A percentile compares a stretch with the other conserved stretches of the same genome.
Conservation (phyloP, 2,329 filamentous ascomycete genomes). For the Clarireedia sp. region DNA sequence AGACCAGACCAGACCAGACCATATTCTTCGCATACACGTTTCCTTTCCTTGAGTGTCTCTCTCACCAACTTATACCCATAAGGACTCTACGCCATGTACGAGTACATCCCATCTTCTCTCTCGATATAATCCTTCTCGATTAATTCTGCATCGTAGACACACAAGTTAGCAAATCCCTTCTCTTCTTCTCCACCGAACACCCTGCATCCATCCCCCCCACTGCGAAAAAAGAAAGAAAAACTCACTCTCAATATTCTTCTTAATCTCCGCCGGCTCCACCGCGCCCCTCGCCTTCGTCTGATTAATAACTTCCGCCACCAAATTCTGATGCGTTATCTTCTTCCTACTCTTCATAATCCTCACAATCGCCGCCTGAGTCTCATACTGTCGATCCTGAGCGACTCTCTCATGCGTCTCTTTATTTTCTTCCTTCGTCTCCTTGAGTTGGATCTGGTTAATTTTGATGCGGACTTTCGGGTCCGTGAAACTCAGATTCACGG, state of each 20-base stretch:
- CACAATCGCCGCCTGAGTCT: slow-evolving; percentile 95
- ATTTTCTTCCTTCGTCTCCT: slow-evolving; percentile 93
- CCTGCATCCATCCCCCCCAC: slow-evolving; percentile 6
- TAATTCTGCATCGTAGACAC: slow-evolving; percentile 39
- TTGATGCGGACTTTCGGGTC: slow-evolving; percentile 87
- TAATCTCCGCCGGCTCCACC: slow-evolving; percentile 80
- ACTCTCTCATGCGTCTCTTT: slow-evolving; percentile 88
- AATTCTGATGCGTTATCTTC: slow-evolving; percentile 73
- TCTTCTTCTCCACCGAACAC: neutral
- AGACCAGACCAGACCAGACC: no score
- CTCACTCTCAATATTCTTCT: slow-evolving; percentile 92
- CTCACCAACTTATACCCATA: neutral
- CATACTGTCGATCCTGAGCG: slow-evolving; percentile 81
- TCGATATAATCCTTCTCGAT: slow-evolving; percentile 95
- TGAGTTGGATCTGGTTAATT: slow-evolving; percentile 97
- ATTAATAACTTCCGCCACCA: slow-evolving; percentile 87
- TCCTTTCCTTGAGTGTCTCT: no score
- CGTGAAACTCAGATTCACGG: slow-evolving; percentile 67
- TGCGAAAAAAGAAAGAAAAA: slow-evolving; percentile 1
- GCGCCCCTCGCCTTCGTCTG: slow-evolving; percentile 81
- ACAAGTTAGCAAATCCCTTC: slow-evolving; percentile 15
- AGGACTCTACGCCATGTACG: slow-evolving; percentile 53
- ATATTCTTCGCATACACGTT: no score
- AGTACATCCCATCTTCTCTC: slow-evolving; percentile 61
- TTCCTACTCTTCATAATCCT: slow-evolving; percentile 95